phyloP scores from a whole-genome alignment of 1,284 basidiomycete species.

The Boletus coffeatus region DNA sequence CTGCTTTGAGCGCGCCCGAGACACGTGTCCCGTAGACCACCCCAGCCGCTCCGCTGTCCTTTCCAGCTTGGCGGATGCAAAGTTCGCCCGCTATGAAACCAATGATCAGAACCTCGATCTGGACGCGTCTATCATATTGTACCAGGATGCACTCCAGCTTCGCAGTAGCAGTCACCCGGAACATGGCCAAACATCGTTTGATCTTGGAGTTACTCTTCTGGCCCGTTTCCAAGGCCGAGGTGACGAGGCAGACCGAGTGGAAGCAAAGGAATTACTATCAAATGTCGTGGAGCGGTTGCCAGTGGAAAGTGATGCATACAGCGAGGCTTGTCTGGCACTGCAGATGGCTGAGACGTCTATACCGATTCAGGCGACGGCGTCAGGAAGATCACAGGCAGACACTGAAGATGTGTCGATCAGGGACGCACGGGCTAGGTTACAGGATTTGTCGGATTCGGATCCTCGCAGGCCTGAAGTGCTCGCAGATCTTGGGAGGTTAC shows the following conservation, averaged over 20 bases:
- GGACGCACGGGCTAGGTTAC: not conserved
- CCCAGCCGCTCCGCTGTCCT: not conserved
- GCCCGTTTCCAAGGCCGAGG: not conserved
- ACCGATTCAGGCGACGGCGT: not conserved
- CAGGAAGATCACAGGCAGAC: not conserved
- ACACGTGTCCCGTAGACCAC: not conserved
- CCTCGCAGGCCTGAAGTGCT: not conserved
- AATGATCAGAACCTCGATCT: not conserved
- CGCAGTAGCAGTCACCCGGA: not conserved
- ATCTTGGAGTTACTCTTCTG: not conserved
- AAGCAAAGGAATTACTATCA: not conserved
- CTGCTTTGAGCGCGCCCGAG: not conserved
- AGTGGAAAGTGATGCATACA: not conserved
- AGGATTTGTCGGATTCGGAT: not conserved
- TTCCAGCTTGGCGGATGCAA: not conserved
- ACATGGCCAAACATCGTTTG: not conserved
- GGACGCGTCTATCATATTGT: not conserved
- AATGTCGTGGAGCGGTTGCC: not conserved
- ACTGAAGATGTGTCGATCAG: not conserved
- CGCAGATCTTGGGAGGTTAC: not conserved
- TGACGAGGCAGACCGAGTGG: not conserved
- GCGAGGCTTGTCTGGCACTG: not conserved
- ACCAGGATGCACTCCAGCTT: not conserved
- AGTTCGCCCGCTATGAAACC: not conserved
- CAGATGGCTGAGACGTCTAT: not conserved